Conservation (phyloP, 208 protist species). For the Wallacemonas rigidus region DNA sequence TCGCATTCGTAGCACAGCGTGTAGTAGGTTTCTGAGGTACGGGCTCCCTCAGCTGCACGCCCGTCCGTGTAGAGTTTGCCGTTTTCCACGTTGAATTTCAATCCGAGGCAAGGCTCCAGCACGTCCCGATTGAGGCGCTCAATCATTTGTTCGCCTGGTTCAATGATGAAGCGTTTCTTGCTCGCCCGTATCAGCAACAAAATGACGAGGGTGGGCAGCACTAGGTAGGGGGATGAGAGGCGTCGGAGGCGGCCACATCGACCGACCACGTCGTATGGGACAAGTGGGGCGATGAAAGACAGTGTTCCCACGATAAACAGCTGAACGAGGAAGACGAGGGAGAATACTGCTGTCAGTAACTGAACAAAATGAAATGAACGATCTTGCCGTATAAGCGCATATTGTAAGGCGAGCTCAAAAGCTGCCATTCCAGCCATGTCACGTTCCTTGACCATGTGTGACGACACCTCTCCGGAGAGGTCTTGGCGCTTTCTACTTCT, state of each 20-base stretch:
- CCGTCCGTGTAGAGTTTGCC: slow-evolving; percentile 77
- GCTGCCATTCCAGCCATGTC: slow-evolving; percentile 77
- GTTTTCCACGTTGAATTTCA: slow-evolving; percentile 66
- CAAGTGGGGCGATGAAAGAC: slow-evolving; percentile 39
- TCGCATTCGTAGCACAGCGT: slow-evolving; percentile 40
- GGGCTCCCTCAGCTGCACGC: slow-evolving; percentile 24
- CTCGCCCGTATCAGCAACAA: slow-evolving; percentile 68
- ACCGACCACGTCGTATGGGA: slow-evolving; percentile 24
- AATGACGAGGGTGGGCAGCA: slow-evolving; percentile 42
- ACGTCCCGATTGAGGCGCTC: slow-evolving; percentile 74
- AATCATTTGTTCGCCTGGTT: slow-evolving; percentile 75
- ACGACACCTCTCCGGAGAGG: neutral
- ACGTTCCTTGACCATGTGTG: slow-evolving; percentile 62
- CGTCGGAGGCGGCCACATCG: neutral
- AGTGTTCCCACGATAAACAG: slow-evolving; percentile 42
- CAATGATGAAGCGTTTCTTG: slow-evolving; percentile 79
- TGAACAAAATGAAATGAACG: slow-evolving; percentile 85
- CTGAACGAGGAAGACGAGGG: slow-evolving; percentile 64
- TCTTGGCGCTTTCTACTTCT: too few relatives aligned
- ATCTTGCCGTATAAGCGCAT: slow-evolving; percentile 79
- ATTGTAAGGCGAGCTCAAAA: slow-evolving; percentile 85
- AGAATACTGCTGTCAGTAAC: slow-evolving; percentile 65
- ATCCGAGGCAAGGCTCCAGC: slow-evolving; percentile 80
- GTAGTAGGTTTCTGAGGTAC: slow-evolving; percentile 50
- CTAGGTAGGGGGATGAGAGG: slow-evolving; percentile 18